phyloP scores from a whole-genome alignment of 176 grass and related monocot species.

The Rhynchospora pubera region DNA sequence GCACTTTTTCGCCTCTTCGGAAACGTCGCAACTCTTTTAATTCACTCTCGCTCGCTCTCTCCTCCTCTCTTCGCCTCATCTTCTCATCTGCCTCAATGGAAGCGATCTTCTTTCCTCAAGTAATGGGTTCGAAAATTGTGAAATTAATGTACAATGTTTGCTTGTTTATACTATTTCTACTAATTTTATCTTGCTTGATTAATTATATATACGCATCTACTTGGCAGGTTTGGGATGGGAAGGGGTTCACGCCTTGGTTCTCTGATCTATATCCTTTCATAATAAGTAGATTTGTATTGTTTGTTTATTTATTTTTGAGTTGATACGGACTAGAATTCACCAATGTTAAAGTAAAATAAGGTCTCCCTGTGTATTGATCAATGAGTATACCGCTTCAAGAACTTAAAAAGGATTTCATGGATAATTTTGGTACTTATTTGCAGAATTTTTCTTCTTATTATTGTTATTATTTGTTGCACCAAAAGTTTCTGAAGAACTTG shows the following conservation, averaged over 20 bases:
- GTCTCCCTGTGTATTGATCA: neutral
- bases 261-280: slow-evolving; percentile 80
- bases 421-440: neutral
- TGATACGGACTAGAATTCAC: neutral
- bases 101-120: neutral
- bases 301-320: neutral
- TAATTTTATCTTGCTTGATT: neutral
- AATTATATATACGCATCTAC: neutral
- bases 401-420: neutral
- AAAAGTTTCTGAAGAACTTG: neutral
- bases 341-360: neutral
- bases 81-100: neutral
- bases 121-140: neutral
- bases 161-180: neutral
- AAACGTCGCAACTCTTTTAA: neutral
- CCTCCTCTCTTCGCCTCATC: neutral
- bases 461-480: neutral
- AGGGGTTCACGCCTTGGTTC: slow-evolving; percentile 59
- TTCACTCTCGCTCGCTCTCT: neutral
- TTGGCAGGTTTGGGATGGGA: slow-evolving; percentile 69
- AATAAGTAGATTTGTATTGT: neutral
- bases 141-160: neutral
- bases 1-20: neutral
- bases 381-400: neutral
- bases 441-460: neutral